Percentiles rank a stretch among this genome's conserved stretches.
Conservation (phyloP, 208 protist genomes). For the Acanthamoeba sp. region DNA sequence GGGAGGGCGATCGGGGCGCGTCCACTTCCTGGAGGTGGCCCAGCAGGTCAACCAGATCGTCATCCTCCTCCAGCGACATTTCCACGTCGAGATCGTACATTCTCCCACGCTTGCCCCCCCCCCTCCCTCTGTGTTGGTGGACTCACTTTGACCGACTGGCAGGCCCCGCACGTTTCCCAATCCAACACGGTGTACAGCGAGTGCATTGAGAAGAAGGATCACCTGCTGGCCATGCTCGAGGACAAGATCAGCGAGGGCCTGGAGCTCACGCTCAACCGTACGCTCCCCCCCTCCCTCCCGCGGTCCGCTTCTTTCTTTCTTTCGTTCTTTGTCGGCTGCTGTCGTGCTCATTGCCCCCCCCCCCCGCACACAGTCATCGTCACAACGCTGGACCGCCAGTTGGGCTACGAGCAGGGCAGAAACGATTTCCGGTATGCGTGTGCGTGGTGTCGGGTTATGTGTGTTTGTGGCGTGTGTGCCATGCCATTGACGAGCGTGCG, state of each 20-base stretch:
- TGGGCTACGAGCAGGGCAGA: constrained; percentile 2
- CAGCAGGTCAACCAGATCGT: constrained; percentile 68
- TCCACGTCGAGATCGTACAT: constrained; percentile 59
- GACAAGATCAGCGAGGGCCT: constrained; percentile 49
- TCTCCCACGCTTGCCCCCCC: neutral
- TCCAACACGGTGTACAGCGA: constrained; percentile 36
- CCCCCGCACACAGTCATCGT: neutral
- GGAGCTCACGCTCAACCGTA: constrained; percentile 50
- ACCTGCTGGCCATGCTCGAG: constrained; percentile 34
- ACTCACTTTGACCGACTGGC: neutral
- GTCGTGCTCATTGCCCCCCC: no score
- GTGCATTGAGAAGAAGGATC: constrained; percentile 52
- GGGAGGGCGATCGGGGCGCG: neutral
- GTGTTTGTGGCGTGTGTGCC: no score
- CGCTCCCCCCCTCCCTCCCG: no score
- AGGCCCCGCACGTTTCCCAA: constrained; percentile 9
- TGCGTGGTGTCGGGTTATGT: no score
- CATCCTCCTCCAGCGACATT: constrained; percentile 68
- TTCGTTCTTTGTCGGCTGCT: no score
- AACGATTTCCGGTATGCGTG: neutral
- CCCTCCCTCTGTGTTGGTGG: neutral
- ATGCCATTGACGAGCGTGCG: neutral
- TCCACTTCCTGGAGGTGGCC: constrained; percentile 16
- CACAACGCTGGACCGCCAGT: neutral
- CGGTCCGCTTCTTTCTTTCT: no score